phyloP scores from a whole-genome alignment of 768 basidiomycete species.

The Panellus pusillus region DNA sequence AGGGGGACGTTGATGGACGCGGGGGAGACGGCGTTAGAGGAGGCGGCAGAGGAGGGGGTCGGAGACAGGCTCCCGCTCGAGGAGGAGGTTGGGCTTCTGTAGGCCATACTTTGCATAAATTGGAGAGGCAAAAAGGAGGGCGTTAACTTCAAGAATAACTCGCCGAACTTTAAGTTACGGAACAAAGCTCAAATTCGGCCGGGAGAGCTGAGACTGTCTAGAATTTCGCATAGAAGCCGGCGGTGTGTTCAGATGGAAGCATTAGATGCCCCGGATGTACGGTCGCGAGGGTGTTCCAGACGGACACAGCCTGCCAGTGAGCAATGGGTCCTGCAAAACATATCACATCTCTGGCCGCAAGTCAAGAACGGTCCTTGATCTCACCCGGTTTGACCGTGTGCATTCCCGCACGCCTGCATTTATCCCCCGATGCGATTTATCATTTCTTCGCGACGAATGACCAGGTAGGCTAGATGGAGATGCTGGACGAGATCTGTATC shows the following conservation, averaged over 20 bases:
- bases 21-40: slow-evolving; percentile 44
- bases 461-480: slow-evolving; percentile 3
- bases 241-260: slow-evolving; percentile 9
- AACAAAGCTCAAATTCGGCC: slow-evolving; percentile 18
- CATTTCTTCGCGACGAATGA: neutral
- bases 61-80: slow-evolving; percentile 51
- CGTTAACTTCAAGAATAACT: slow-evolving; percentile 24
- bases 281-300: slow-evolving; percentile 8
- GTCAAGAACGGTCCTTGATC: slow-evolving; percentile 14
- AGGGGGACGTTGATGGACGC: slow-evolving; percentile 40
- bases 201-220: slow-evolving; percentile 1
- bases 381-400: slow-evolving; percentile 9
- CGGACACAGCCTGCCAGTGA: slow-evolving; percentile 10
- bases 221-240: slow-evolving; percentile 8
- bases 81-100: slow-evolving; percentile 48
- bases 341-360: slow-evolving; percentile 10
- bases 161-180: slow-evolving; percentile 17
- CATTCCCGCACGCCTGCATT: slow-evolving; percentile 3
- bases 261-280: slow-evolving; percentile 7
- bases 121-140: slow-evolving; percentile 24
- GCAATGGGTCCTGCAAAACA: slow-evolving; percentile 7
- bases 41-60: slow-evolving; percentile 43
- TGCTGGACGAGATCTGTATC: neutral
- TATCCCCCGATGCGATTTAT: slow-evolving; percentile 21
- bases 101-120: slow-evolving; percentile 45